A percentile compares a stretch with the other conserved stretches of the same genome.
phyloP scores from a whole-genome alignment of 2,329 filamentous ascomycete species.

The Pseudogymnoascus sp. region DNA sequence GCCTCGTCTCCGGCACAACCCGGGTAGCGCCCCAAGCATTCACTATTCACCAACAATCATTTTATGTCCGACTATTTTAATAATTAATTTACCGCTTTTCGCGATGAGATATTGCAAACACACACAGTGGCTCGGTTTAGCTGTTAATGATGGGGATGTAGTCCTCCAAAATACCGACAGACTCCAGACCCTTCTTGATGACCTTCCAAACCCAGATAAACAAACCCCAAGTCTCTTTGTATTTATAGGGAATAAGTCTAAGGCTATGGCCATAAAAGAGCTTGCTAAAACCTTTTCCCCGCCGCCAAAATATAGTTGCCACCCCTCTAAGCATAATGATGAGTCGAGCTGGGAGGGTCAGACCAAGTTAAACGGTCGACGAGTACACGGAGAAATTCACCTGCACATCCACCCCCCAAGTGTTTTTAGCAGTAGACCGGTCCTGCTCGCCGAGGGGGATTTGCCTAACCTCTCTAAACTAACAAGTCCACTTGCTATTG shows the following conservation, averaged over 20 bases:
- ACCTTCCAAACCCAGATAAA: slow-evolving; percentile 13
- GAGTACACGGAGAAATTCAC: slow-evolving; percentile 15
- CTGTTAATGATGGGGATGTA: slow-evolving; percentile 12
- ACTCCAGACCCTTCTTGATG: slow-evolving; percentile 15
- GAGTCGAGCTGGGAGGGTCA: slow-evolving; percentile 8
- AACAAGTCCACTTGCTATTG: slow-evolving; percentile 12
- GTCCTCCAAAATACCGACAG: slow-evolving; percentile 16
- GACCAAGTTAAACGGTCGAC: slow-evolving; percentile 13
- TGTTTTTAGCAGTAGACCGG: slow-evolving; percentile 14
- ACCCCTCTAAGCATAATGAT: slow-evolving; percentile 8
- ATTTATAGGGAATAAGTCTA: slow-evolving; percentile 17
- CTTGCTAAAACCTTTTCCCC: slow-evolving; percentile 15
- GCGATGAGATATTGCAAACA: slow-evolving; percentile 17
- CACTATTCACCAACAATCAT: no score
- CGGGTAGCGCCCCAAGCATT: no score
- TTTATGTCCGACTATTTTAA: no score
- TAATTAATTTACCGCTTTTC: background rate
- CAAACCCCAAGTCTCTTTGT: slow-evolving; percentile 17
- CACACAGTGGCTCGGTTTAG: slow-evolving; percentile 16
- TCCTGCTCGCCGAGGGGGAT: slow-evolving; percentile 15
- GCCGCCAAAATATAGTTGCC: slow-evolving; percentile 12
- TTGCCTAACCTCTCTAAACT: slow-evolving; percentile 12
- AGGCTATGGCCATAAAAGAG: slow-evolving; percentile 17
- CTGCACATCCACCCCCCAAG: slow-evolving; percentile 15
- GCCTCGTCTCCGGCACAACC: no score